These are phyloP conservation scores for Trichophyton verrucosum DNA, from an alignment of 2,329 filamentous ascomycete species.

Conservation along the genomic window DNA sequence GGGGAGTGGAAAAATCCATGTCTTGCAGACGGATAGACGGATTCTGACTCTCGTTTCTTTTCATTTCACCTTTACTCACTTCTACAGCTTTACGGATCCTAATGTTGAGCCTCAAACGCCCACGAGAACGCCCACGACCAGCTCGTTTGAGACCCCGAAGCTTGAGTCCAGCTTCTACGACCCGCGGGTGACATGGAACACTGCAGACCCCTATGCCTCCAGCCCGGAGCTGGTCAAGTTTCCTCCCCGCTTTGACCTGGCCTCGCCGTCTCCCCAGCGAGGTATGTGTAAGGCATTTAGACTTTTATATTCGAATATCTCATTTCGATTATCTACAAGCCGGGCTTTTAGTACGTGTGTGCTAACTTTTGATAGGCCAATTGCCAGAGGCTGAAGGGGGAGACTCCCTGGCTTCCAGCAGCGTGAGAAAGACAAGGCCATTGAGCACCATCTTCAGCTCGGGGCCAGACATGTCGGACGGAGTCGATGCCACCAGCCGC, in stretches of 20 bases:
- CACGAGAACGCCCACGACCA: slow-evolving; percentile 32
- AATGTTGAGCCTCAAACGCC: slow-evolving; percentile 37
- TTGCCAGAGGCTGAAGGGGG: neutral
- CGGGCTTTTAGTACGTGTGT: neutral
- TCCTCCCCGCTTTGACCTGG: slow-evolving; percentile 26
- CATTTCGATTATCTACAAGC: too few relatives aligned
- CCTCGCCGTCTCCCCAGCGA: slow-evolving; percentile 17
- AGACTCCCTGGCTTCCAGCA: neutral
- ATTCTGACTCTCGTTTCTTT: slow-evolving; percentile 18
- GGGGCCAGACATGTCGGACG: slow-evolving; percentile 24
- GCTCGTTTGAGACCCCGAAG: slow-evolving; percentile 33
- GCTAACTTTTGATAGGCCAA: neutral
- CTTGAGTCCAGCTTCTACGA: slow-evolving; percentile 38
- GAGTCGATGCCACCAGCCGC: slow-evolving; percentile 25
- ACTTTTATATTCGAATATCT: too few relatives aligned
- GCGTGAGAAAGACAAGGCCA: slow-evolving; percentile 3
- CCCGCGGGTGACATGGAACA: slow-evolving; percentile 36
- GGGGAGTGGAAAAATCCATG: too few relatives aligned
- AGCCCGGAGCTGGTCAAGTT: slow-evolving; percentile 35
- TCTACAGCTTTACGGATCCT: slow-evolving; percentile 35
- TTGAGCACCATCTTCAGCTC: slow-evolving; percentile 7
- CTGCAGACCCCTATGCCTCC: slow-evolving; percentile 35
- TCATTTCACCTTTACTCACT: slow-evolving; percentile 1
- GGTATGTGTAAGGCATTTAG: neutral
- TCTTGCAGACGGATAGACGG: neutral